Evolutionary conservation across 495 filamentous ascomycete species (phyloP).

Genomic region (Penicillium desertorum): DNA sequence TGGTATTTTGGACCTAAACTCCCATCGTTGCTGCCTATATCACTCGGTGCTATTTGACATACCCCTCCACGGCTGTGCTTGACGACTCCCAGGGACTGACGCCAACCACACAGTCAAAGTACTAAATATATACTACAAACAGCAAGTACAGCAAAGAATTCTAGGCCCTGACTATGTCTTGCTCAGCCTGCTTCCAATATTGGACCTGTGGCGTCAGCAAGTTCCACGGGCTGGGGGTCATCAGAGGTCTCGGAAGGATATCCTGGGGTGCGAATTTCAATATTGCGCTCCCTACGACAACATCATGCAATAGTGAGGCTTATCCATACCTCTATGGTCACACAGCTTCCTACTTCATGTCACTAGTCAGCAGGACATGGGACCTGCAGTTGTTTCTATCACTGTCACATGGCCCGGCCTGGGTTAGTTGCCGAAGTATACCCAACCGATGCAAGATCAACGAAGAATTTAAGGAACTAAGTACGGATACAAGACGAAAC

Average conservation of each 20-base stretch:
- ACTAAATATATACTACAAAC: neutral
- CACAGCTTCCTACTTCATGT: conserved; percentile 1
- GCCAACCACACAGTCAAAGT: neutral
- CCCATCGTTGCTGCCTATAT: neutral
- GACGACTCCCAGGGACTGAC: neutral
- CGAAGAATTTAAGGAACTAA: too few species aligned
- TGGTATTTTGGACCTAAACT: neutral
- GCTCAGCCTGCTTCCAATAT: neutral
- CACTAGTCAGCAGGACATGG: conserved; percentile 8
- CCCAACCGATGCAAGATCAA: neutral
- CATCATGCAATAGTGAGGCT: conserved; percentile 7
- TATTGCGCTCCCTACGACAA: neutral
- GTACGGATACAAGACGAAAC: neutral
- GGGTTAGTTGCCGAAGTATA: conserved; percentile 1
- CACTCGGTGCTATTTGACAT: neutral
- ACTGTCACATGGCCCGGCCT: conserved; percentile 4
- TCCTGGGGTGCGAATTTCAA: conserved; percentile 3
- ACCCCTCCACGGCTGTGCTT: neutral
- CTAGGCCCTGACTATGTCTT: neutral
- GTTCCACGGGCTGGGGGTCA: neutral
- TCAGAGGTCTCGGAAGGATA: conserved; percentile 3
- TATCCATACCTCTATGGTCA: neutral
- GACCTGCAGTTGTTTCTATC: conserved; percentile 3
- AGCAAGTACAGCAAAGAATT: neutral
- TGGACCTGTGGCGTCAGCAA: neutral